These are phyloP conservation scores for Aspergillus spinulosporus DNA, from an alignment of 2,329 filamentous ascomycete species.

Conservation along the genomic window DNA sequence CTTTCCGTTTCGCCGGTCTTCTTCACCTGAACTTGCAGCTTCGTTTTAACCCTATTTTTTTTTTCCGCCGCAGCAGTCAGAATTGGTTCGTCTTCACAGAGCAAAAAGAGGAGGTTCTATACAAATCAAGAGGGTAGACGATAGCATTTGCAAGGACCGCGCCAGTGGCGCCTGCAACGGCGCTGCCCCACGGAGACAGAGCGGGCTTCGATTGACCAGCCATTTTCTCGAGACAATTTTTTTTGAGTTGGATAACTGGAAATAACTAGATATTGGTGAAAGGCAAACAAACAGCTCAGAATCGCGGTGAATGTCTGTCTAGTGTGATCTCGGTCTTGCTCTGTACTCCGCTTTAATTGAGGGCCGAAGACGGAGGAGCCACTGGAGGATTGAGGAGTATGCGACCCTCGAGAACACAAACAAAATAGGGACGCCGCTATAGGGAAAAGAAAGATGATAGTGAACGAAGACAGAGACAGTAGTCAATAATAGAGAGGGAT, in stretches of 20 bases:
- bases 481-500: not conserved
- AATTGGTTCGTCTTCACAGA: not conserved
- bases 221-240: slow-evolving; percentile 40
- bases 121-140: slow-evolving; percentile 97
- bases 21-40: slow-evolving; percentile 91
- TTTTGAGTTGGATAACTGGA: not conserved
- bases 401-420: slow-evolving; percentile 8
- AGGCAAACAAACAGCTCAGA: not conserved
- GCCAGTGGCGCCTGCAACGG: slow-evolving; percentile 86
- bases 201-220: slow-evolving; percentile 63
- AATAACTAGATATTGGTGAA: not conserved
- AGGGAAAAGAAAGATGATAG: not conserved
- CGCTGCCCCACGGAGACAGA: slow-evolving; percentile 89
- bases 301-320: not conserved
- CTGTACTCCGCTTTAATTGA: slow-evolving; percentile 5
- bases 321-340: not conserved
- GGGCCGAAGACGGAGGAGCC: slow-evolving; percentile 12
- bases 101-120: slow-evolving; percentile 41
- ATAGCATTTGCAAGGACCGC: slow-evolving; percentile 92
- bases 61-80: slow-evolving; percentile 24
- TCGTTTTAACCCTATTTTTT: slow-evolving; percentile 87
- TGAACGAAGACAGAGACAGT: slow-evolving; percentile 9
- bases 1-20: slow-evolving; percentile 51
- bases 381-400: slow-evolving; percentile 6
- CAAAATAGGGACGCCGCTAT: not conserved